Conservation (phyloP, 2,329 filamentous ascomycete species). For the Sordariomycetes sp. region DNA sequence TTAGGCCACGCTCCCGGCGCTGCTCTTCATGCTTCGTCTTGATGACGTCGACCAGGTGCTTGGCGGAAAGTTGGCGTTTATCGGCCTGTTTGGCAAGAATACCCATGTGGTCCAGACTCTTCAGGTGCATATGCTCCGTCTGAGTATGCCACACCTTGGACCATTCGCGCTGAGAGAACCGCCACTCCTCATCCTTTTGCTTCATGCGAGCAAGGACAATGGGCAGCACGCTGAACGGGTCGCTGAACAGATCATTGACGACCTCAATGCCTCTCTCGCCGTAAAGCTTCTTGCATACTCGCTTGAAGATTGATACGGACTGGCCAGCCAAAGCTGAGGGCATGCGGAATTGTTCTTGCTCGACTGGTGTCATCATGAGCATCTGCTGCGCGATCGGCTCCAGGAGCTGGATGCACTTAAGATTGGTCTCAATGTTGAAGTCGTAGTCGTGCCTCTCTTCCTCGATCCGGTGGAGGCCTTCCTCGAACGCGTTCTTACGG, state of each 20-base stretch:
- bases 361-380: conserved; percentile 62
- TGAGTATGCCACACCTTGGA: conserved; percentile 98
- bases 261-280: conserved; percentile 79
- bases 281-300: conserved; percentile 96
- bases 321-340: conserved; percentile 79
- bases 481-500: conserved; percentile 91
- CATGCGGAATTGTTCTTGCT: conserved; percentile 67
- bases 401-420: conserved; percentile 89
- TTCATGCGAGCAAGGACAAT: conserved; percentile 83
- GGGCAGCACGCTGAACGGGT: conserved; percentile 79
- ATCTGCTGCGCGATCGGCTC: conserved; percentile 91
- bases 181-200: conserved; percentile 96
- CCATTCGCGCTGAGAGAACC: conserved; percentile 94
- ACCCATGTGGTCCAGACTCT: conserved; percentile 93
- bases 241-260: conserved; percentile 73
- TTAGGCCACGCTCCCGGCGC: conserved; percentile 57
- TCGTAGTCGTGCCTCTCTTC: conserved; percentile 98
- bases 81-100: conserved; percentile 80
- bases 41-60: conserved; percentile 82
- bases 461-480: conserved; percentile 89
- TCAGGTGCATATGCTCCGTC: conserved; percentile 89
- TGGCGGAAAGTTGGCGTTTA: conserved; percentile 83
- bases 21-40: conserved; percentile 90
- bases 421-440: conserved; percentile 92
- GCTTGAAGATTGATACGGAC: conserved; percentile 93